Evolutionary conservation across 192 early-diverging fungal species (phyloP).

Genomic region (Rhizoclosmatium globosum): DNA sequence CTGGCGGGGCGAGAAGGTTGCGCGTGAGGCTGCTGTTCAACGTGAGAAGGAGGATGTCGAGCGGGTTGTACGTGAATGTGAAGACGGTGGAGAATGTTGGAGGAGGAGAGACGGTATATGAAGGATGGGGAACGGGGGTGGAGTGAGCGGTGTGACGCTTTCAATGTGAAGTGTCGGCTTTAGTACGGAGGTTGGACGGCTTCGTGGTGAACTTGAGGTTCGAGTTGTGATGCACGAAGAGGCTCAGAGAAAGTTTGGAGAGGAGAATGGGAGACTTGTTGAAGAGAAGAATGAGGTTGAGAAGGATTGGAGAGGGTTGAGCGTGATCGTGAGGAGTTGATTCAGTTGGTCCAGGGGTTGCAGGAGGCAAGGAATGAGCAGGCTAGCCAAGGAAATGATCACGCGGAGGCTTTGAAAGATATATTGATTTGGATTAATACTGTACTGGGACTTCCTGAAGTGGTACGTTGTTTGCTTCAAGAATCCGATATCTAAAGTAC

Average conservation of each 20-base stretch:
- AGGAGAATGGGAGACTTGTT: constrained; percentile 1
- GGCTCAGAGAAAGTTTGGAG: not conserved
- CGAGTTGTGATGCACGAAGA: not conserved
- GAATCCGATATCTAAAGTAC: not conserved
- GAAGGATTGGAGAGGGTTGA: constrained; percentile 10
- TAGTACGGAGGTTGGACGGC: constrained; percentile 1
- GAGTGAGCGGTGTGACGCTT: constrained; percentile 2
- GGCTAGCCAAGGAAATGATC: not conserved
- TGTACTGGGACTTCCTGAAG: constrained; percentile 19
- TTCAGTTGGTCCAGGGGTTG: not conserved
- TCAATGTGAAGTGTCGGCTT: not conserved
- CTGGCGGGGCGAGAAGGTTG: constrained; percentile 18
- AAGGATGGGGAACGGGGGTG: not conserved
- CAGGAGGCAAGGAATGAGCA: constrained; percentile 1
- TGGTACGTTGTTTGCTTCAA: not conserved
- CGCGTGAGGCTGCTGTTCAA: not conserved
- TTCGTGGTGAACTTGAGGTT: constrained; percentile 1
- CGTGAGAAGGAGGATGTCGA: not conserved
- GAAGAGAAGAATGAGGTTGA: not conserved
- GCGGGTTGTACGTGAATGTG: not conserved
- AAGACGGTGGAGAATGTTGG: constrained; percentile 3
- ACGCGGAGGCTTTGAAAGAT: constrained; percentile 13
- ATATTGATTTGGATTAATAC: constrained; percentile 30
- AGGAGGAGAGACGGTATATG: constrained; percentile 13
- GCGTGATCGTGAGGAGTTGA: constrained; percentile 5